A percentile compares a stretch with the other conserved stretches of the same genome.
Conservation (phyloP, 768 basidiomycete genomes). For the Lentinus brumalis region DNA sequence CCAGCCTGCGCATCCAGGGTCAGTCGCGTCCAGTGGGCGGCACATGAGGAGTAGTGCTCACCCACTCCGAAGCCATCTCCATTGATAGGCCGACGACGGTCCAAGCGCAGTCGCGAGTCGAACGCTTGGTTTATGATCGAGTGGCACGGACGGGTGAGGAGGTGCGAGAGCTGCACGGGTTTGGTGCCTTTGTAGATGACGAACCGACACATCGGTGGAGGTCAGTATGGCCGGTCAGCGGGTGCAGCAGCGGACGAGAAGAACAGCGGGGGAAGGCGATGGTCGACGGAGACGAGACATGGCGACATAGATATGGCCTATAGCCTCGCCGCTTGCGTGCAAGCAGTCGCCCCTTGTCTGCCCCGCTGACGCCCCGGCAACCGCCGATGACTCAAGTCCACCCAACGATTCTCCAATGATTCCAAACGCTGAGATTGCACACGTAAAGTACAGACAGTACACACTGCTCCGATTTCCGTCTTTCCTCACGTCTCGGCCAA, state of each 20-base stretch:
- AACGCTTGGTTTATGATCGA: constrained; percentile 98
- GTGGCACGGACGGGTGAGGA: constrained; percentile 93
- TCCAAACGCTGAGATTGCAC: constrained; percentile 1
- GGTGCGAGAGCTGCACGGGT: constrained; percentile 89
- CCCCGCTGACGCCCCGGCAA: constrained; percentile 2
- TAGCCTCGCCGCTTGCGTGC: not conserved
- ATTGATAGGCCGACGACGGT: constrained; percentile 83
- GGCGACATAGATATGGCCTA: constrained; percentile 14
- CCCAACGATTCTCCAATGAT: constrained; percentile 7
- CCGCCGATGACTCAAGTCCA: constrained; percentile 18
- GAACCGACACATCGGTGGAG: constrained; percentile 73
- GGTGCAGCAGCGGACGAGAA: not conserved
- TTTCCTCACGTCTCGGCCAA: not conserved
- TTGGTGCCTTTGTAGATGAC: constrained; percentile 95
- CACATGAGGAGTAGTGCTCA: constrained; percentile 36
- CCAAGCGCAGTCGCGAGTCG: constrained; percentile 86
- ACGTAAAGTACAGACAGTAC: constrained; percentile 19
- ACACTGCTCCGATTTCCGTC: constrained; percentile 9
- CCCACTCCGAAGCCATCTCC: constrained; percentile 97
- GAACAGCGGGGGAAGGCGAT: not conserved
- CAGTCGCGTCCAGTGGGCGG: not conserved
- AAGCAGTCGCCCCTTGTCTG: constrained; percentile 1
- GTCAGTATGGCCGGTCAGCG: not conserved
- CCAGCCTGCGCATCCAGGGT: constrained; percentile 63
- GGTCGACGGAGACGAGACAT: constrained; percentile 6